These are phyloP conservation scores for Gymnopilus junonius DNA, from an alignment of 768 basidiomycete species.

Conservation along the genomic window DNA sequence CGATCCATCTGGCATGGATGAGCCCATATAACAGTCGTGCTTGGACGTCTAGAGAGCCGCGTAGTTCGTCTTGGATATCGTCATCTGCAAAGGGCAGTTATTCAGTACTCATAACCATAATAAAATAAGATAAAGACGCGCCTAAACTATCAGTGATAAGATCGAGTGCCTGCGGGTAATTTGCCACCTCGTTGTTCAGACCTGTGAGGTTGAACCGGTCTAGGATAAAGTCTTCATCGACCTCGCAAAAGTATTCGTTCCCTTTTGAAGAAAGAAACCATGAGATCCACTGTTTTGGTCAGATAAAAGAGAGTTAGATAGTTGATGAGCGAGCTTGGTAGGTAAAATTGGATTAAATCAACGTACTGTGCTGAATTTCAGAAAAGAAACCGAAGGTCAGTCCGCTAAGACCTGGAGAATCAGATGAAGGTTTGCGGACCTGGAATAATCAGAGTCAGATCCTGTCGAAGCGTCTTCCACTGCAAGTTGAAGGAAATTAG, in stretches of 20 bases:
- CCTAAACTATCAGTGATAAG: constrained; percentile 96
- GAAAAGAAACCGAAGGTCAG: constrained; percentile 12
- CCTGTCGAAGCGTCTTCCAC: constrained; percentile 91
- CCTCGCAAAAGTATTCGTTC: constrained; percentile 99
- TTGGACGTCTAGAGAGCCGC: constrained; percentile 91
- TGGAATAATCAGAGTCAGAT: constrained; percentile 95
- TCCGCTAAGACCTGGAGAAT: constrained; percentile 10
- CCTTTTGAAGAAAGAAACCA: constrained; percentile 98
- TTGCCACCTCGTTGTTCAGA: constrained; percentile 93
- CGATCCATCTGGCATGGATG: constrained; percentile 97
- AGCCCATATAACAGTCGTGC: constrained; percentile 94
- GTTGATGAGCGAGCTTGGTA: not conserved
- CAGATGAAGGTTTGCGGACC: constrained; percentile 56
- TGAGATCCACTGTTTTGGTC: constrained; percentile 80
- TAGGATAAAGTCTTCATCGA: constrained; percentile 98
- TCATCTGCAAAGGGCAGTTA: constrained; percentile 63
- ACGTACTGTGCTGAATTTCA: constrained; percentile 40
- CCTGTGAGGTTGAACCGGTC: constrained; percentile 99
- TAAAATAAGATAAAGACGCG: constrained; percentile 36
- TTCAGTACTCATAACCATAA: not conserved
- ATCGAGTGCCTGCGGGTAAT: constrained; percentile 93
- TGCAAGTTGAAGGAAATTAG: constrained; percentile 23
- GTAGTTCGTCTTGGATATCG: constrained; percentile 90
- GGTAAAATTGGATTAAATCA: not conserved
- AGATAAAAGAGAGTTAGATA: not conserved